Base-by-base conservation (phyloP, 441 rosid genomes). In the Euphorbia celastroides region DNA sequence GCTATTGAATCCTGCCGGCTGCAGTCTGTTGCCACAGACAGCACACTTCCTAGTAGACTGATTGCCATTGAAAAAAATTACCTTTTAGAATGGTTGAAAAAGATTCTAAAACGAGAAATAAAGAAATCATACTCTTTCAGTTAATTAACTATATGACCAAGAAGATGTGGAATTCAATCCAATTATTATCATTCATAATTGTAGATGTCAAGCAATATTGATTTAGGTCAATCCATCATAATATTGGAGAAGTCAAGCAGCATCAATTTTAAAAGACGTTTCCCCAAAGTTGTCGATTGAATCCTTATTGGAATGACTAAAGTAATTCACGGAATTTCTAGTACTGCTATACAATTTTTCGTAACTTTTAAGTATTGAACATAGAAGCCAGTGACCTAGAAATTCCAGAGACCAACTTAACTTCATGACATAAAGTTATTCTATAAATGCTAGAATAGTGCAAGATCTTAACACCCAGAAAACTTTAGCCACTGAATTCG, bases 1-100 rank as follows among this genome's bases (percentile, higher is more conserved):
- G 57, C 41, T 72, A 74, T 58, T 51, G 36, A 78, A 68, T 76
- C 71, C 77, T 42, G 17, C 48, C 11, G 74, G 75, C 31, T 52
- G 66, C 62, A 64, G 61, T 72, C 78, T 65, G 79, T 70, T 58
- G 76, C 57, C 78, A 78, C 74, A 51, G 38, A 54, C 42, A 26
- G 55, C 26, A 57, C n/a, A 52, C 64, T 22, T 51, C 41, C 64
- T 41, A 74, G 38, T 63, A 12, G 65, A 71, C 2, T 20, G 65
- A 51, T 59, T 42, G 66, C 57, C 42, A 69, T 65, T 64, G 65
- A 32, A 61, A 41, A 22, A 14, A 54, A 46, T 25, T 14, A 41
- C 20, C 14, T 52, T 57, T 55, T 27, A 3, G 17, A 31, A 64
- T 26, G 36, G 34, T 9, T 13, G 64, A 23, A 28, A 32, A 19